Evolutionary conservation across 2,329 filamentous ascomycete genomes (phyloP).

Genomic region (Zymoseptoria passerinii): DNA sequence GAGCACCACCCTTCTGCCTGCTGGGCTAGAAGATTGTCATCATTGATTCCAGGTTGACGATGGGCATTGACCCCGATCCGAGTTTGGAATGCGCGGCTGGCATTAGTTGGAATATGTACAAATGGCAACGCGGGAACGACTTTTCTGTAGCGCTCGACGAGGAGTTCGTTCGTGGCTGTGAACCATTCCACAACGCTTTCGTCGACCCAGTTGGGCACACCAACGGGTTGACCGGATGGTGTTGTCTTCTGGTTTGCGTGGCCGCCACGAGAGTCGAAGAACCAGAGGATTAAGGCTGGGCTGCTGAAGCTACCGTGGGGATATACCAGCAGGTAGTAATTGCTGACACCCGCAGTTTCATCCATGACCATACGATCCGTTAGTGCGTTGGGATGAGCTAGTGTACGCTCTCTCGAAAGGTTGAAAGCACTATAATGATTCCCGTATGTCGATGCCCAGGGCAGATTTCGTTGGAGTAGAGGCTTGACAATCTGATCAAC

Average conservation of each 20-base stretch:
- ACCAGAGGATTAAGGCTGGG: slow-evolving; percentile 54
- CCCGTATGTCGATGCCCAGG: slow-evolving; percentile 62
- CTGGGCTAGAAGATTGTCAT: slow-evolving; percentile 33
- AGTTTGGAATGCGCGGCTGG: slow-evolving; percentile 35
- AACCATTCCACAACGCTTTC: slow-evolving; percentile 42
- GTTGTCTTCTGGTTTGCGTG: slow-evolving; percentile 44
- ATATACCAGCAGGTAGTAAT: slow-evolving; percentile 49
- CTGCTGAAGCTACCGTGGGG: slow-evolving; percentile 32
- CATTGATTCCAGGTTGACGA: slow-evolving; percentile 42
- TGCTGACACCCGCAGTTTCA: slow-evolving; percentile 39
- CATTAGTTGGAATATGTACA: slow-evolving; percentile 46
- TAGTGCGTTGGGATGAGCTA: slow-evolving; percentile 29
- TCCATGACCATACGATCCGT: slow-evolving; percentile 39
- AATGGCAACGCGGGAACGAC: slow-evolving; percentile 46
- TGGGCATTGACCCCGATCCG: slow-evolving; percentile 34
- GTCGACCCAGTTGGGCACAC: slow-evolving; percentile 40
- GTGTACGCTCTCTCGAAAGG: slow-evolving; percentile 41
- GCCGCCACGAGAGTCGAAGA: slow-evolving; percentile 57
- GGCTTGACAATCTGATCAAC: slow-evolving; percentile 53
- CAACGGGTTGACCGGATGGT: slow-evolving; percentile 21
- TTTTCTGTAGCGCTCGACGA: slow-evolving; percentile 11
- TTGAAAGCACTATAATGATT: slow-evolving; percentile 61
- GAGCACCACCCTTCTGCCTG: slow-evolving; percentile 34
- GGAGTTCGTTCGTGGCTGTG: slow-evolving; percentile 17
- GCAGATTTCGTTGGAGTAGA: slow-evolving; percentile 46